Conservation (phyloP, 305 asterid species). For the Plantago coronopus region DNA sequence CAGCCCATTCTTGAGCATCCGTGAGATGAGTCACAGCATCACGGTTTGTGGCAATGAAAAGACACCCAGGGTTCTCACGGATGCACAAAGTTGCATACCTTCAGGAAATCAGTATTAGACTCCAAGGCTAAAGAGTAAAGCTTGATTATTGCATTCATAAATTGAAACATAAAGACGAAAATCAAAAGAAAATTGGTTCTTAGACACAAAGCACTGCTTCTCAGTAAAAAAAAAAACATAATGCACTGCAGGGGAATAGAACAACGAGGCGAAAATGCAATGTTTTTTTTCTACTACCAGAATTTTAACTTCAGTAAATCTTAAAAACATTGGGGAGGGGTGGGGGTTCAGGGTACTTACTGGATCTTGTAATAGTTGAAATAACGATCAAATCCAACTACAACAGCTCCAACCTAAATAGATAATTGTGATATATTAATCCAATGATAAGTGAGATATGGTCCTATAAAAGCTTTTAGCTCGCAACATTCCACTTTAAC, state of each 20-base stretch:
- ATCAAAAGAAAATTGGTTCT: background rate
- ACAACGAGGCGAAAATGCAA: background rate
- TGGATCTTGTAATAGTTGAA: slow-evolving; percentile 95
- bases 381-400: slow-evolving; percentile 95
- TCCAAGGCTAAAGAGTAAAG: slow-evolving; percentile 5
- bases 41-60: slow-evolving; percentile 92
- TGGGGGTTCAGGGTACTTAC: slow-evolving; percentile 49
- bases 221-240: too few relatives aligned
- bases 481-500: too few relatives aligned
- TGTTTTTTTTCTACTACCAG: background rate
- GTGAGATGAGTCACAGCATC: slow-evolving; percentile 99
- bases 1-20: slow-evolving; percentile 99
- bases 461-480: background rate
- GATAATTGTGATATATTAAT: slow-evolving; percentile 23
- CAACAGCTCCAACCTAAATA: slow-evolving; percentile 92
- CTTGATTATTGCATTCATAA: slow-evolving; percentile 4
- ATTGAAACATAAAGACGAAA: background rate
- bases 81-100: slow-evolving; percentile 96
- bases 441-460: slow-evolving; percentile 7
- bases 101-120: slow-evolving; percentile 27
- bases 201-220: background rate
- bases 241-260: background rate
- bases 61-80: slow-evolving; percentile 96
- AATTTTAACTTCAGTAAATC: background rate
- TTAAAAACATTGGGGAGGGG: background rate